These are phyloP conservation scores for Debaryomyces singareniensis DNA, from an alignment of 1,139 yeast species.

Conservation along the genomic window DNA sequence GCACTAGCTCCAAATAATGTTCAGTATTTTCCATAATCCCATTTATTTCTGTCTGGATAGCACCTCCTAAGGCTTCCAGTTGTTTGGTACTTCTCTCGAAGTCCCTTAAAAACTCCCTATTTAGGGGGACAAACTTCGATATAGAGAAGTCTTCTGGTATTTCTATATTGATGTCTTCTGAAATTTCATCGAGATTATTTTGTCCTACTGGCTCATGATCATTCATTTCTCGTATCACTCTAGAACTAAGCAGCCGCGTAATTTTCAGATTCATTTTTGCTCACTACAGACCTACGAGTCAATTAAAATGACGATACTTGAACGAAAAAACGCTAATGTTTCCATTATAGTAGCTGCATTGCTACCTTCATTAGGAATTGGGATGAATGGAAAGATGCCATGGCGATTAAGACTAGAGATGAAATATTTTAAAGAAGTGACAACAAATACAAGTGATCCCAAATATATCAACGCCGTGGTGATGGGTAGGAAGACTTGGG, in stretches of 20 bases:
- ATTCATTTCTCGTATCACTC: no score
- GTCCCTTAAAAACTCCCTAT: conserved; percentile 5
- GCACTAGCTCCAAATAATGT: conserved; percentile 5
- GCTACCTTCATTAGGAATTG: conserved; percentile 77
- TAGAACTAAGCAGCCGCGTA: no score
- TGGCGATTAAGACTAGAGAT: conserved; percentile 86
- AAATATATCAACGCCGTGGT: conserved; percentile 64
- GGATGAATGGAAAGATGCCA: conserved; percentile 74
- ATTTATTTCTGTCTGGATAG: conserved; percentile 5
- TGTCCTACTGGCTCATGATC: no score
- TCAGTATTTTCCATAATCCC: conserved; percentile 6
- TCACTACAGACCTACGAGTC: neutral
- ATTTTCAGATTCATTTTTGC: neutral
- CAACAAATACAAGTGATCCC: conserved; percentile 35
- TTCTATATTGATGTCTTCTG: neutral
- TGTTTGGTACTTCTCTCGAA: conserved; percentile 6
- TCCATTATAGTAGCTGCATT: conserved; percentile 81
- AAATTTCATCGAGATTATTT: no score
- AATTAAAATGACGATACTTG: neutral
- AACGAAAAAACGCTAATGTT: conserved; percentile 18
- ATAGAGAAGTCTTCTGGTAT: conserved; percentile 1
- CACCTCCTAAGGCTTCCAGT: conserved; percentile 3
- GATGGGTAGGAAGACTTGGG: conserved; percentile 98
- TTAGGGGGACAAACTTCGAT: conserved; percentile 7
- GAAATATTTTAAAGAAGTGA: conserved; percentile 74